phyloP scores from a whole-genome alignment of 495 filamentous ascomycete species.

The Venustampulla echinocandica region DNA sequence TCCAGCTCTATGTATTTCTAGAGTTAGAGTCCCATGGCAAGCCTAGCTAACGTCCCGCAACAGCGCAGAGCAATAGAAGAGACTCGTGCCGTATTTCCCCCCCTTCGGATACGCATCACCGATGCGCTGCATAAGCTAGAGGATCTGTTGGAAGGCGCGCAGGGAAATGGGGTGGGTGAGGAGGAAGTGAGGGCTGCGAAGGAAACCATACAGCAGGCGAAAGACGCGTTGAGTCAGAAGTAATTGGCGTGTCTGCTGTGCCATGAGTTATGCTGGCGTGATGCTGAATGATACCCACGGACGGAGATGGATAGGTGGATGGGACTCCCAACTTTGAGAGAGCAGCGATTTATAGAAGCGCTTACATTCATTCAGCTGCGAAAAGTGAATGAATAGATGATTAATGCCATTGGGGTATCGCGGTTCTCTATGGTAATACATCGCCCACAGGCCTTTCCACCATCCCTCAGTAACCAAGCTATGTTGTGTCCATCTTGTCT shows the following conservation, averaged over 20 bases:
- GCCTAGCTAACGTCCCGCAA: neutral
- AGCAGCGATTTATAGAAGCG: conserved; percentile 8
- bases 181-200: conserved; percentile 56
- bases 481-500: conserved; percentile 65
- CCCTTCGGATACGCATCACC: conserved; percentile 54
- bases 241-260: conserved; percentile 1
- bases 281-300: conserved; percentile 6
- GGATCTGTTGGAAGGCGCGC: conserved; percentile 41
- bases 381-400: conserved; percentile 7
- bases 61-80: conserved; percentile 71
- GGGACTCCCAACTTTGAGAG: conserved; percentile 2
- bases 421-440: conserved; percentile 17
- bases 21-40: neutral
- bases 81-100: conserved; percentile 70
- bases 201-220: conserved; percentile 26
- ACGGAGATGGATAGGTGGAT: no score
- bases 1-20: neutral
- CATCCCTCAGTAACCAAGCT: neutral
- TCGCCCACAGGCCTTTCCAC: conserved; percentile 9
- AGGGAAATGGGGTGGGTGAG: conserved; percentile 49
- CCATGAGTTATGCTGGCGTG: neutral
- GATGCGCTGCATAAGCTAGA: conserved; percentile 63
- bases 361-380: conserved; percentile 4
- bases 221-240: conserved; percentile 22
- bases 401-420: no score